Conservation (phyloP, 75 land plant genomes). For the Picea glauca region DNA sequence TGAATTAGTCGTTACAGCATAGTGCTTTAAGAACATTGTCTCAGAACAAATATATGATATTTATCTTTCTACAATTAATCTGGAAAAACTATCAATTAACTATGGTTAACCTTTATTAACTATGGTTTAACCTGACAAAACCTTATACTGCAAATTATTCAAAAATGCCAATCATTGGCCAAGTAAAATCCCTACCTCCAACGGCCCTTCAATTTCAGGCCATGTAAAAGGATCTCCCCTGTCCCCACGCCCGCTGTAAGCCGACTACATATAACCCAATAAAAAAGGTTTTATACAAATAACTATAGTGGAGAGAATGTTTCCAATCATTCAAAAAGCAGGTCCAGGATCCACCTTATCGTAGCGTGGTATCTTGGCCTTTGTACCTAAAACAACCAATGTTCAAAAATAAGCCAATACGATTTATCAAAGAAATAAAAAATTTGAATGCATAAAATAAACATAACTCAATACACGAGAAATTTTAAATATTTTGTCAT, state of each 20-base stretch:
- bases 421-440: not conserved
- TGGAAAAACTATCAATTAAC: not conserved
- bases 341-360: slow-evolving; percentile 55
- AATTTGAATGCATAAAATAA: not conserved
- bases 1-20: not conserved
- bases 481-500: too few species aligned
- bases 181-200: slow-evolving; percentile 43
- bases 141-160: not conserved
- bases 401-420: not conserved
- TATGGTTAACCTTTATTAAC: not conserved
- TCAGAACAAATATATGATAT: not conserved
- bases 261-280: slow-evolving; percentile 48
- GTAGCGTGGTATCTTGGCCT: slow-evolving; percentile 81
- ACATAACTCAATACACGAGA: not conserved
- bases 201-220: slow-evolving; percentile 90
- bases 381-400: slow-evolving; percentile 45
- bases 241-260: slow-evolving; percentile 81
- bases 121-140: too few species aligned
- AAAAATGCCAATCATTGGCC: not conserved
- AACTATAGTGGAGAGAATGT: not conserved
- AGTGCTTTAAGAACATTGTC: not conserved
- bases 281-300: not conserved
- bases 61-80: not conserved
- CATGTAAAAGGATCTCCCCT: slow-evolving; percentile 88
- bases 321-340: not conserved